Evolutionary conservation across 2,329 filamentous ascomycete species (phyloP), one percentile per base, ranked within the genome.

Genomic region (Hypoxylon sp.): DNA sequence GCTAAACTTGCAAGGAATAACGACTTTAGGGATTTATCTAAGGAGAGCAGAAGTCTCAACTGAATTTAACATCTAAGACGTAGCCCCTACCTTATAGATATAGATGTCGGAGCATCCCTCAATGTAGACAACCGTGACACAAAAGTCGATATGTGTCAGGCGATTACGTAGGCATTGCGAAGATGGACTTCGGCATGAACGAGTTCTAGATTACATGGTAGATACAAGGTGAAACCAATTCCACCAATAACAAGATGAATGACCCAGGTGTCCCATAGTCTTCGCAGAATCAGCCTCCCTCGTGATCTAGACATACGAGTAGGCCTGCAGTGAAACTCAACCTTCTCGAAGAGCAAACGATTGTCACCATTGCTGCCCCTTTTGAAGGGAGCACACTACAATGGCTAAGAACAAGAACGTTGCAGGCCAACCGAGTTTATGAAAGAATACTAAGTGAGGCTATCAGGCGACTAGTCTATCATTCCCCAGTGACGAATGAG

Each of bases 151-250:
- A 8, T 16, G 21, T 2, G 41, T 29, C n/a, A 47, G 30, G 41
- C 14, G 30, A 56, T 47, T 47, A 56, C 41, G 41, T 54, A 43
- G 37, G 19, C 19, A 43, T 30, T n/a, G 21, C n/a, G 37, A 30
- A 37, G 39, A 23, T 32, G 27, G n/a, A 45, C 25, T 25, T n/a
- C 19, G 50, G 14, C n/a, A 41, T 25, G 12, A 21, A 7, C 32
- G n/a, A 21, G 11, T 9, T n/a, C 19, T 25, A 25, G 19, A 37
- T n/a, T 19, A 51, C 19, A 29, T 14, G 5, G 23, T 19, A 54
- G 19, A 43, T 39, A 54, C 51, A 54, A 43, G 1, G 51, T 54
- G 51, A 30, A 54, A 37, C 51, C 37, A 21, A 7, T 3, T 21
- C n/a, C 9, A 43, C n/a, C 16, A 21, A 54, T 27, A n/a, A 30